Conservation (phyloP, 805 yeast species). For the Myxozyma neglecta region DNA sequence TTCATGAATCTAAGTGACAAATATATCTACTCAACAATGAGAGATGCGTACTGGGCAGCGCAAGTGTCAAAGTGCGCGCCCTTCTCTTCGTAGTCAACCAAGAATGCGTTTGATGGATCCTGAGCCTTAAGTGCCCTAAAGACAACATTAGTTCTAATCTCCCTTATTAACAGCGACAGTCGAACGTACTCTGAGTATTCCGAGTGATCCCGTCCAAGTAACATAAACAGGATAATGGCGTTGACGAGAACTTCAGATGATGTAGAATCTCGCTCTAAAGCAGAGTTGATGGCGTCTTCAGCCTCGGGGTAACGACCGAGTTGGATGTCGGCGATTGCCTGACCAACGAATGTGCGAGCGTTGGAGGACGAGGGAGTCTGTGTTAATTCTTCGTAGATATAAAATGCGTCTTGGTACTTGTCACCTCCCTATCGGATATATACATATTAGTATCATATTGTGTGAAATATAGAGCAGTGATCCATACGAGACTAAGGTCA, state of each 20-base stretch:
- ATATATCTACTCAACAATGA: slow-evolving; percentile 21
- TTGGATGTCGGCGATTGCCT: slow-evolving; percentile 74
- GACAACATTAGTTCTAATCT: neutral
- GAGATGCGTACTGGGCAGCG: slow-evolving; percentile 55
- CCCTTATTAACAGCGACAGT: neutral
- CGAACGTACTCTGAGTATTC: slow-evolving; percentile 20
- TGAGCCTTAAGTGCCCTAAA: slow-evolving; percentile 48
- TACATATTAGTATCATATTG: neutral
- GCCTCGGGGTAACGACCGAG: slow-evolving; percentile 83
- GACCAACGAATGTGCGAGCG: slow-evolving; percentile 56
- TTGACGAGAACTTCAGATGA: slow-evolving; percentile 53
- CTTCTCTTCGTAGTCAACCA: slow-evolving; percentile 62
- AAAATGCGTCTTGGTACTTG: slow-evolving; percentile 44
- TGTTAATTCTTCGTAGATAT: slow-evolving; percentile 69
- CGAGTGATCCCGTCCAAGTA: slow-evolving; percentile 48
- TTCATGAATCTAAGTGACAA: neutral
- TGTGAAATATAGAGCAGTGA: slow-evolving; percentile 55
- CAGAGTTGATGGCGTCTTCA: slow-evolving; percentile 50
- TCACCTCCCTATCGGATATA: slow-evolving; percentile 37
- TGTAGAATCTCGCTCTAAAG: slow-evolving; percentile 46
- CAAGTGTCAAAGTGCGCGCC: slow-evolving; percentile 65
- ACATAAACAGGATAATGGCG: slow-evolving; percentile 60
- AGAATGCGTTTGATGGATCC: slow-evolving; percentile 58
- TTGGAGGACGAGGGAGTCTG: slow-evolving; percentile 52
- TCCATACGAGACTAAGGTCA: slow-evolving; percentile 44